phyloP scores from a whole-genome alignment of 192 early-diverging fungal genomes.

The Chytriomyces hyalinus region DNA sequence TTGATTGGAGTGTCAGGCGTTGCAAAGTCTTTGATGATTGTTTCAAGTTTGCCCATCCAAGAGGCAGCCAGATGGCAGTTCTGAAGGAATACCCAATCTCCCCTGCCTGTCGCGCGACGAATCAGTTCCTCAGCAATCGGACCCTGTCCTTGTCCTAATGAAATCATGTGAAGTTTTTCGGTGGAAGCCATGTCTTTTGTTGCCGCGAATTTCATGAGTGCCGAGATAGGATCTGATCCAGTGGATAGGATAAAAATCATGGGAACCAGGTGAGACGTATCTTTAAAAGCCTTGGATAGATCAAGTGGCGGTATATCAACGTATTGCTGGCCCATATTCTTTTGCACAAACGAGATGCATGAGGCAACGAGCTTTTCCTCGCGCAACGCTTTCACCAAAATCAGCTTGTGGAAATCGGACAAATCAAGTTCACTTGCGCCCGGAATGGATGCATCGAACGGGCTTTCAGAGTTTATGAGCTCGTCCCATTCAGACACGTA shows the following conservation, averaged over 20 bases:
- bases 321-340: constrained; percentile 59
- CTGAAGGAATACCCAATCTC: constrained; percentile 70
- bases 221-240: constrained; percentile 64
- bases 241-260: constrained; percentile 69
- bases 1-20: constrained; percentile 52
- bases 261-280: constrained; percentile 54
- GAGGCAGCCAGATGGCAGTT: constrained; percentile 69
- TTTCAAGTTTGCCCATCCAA: constrained; percentile 63
- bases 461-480: constrained; percentile 51
- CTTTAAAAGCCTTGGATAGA: constrained; percentile 60
- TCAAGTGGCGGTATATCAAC: constrained; percentile 65
- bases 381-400: constrained; percentile 60
- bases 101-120: constrained; percentile 47
- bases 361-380: constrained; percentile 62
- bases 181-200: constrained; percentile 59
- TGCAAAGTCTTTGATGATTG: constrained; percentile 61
- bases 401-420: constrained; percentile 55
- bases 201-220: constrained; percentile 59
- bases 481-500: constrained; percentile 58
- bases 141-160: constrained; percentile 65
- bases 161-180: constrained; percentile 66
- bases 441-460: constrained; percentile 45
- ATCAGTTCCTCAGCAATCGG: constrained; percentile 67
- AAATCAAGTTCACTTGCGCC: constrained; percentile 44
- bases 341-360: constrained; percentile 58